phyloP scores from a whole-genome alignment of 208 protist genomes.

The Sergeia podlipaevii region DNA sequence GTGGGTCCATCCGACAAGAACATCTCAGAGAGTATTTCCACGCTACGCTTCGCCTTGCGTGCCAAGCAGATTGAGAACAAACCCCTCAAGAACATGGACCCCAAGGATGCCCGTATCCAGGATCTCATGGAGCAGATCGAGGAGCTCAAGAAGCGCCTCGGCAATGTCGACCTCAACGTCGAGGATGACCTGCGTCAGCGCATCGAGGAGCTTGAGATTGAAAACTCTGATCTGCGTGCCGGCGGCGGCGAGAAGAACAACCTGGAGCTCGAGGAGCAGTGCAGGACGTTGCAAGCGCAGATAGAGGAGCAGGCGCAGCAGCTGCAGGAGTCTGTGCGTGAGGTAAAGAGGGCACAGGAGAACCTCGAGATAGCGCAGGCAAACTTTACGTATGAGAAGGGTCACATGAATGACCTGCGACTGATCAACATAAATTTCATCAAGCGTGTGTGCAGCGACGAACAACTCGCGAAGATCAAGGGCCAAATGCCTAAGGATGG shows the following conservation, averaged over 20 bases:
- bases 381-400: constrained; percentile 63
- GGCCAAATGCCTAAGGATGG: constrained; percentile 58
- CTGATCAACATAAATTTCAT: constrained; percentile 80
- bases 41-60: constrained; percentile 82
- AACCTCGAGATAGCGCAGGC: constrained; percentile 47
- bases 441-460: constrained; percentile 78
- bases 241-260: constrained; percentile 71
- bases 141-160: constrained; percentile 80
- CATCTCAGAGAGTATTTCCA: constrained; percentile 87
- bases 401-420: constrained; percentile 63
- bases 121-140: constrained; percentile 87
- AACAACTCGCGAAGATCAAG: constrained; percentile 62
- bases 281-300: constrained; percentile 56
- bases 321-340: constrained; percentile 56
- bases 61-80: constrained; percentile 96
- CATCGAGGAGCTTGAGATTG: constrained; percentile 91
- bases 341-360: constrained; percentile 56
- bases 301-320: constrained; percentile 65
- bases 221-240: constrained; percentile 75
- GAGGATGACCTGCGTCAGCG: constrained; percentile 86
- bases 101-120: constrained; percentile 87
- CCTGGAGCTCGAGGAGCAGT: constrained; percentile 82
- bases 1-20: constrained; percentile 81
- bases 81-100: constrained; percentile 92
- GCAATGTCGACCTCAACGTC: constrained; percentile 88